Evolutionary conservation across 139 green algal genomes (phyloP), one percentile per base, ranked within the genome.

Genomic region (Trebouxia sp.): DNA sequence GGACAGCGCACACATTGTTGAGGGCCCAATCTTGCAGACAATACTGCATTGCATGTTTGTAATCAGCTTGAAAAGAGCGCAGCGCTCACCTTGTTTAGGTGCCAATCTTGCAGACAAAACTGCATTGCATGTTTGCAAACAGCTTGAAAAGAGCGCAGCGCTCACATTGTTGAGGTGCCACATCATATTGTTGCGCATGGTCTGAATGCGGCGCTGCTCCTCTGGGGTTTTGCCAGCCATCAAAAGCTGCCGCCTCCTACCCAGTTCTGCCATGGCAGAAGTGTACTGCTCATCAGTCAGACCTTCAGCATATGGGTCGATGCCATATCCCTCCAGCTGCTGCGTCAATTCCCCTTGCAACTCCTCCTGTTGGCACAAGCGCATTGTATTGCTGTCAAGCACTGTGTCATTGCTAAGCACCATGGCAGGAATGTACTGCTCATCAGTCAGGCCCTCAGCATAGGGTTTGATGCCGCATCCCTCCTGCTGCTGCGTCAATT

Each of bases 161-260:
- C 75, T 80, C 20, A 80, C 75, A 9, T 45, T 47, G 8, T 80
- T 37, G 22, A 70, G 17, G n/a, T 80, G 75, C 75, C 75, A 80
- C 5, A 80, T 32, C 37, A 80, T 47, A 32, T 62, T 80, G 75
- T 62, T 58, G 24, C 75, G 50, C 75, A 72, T 80, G 75, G 41
- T 24, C 30, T 58, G 32, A 7, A 80, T 53, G 50, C 51, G 75
- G 35, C 32, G 48, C 37, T 72, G 75, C 51, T 80, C 75, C 37
- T 50, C 75, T 20, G 50, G 35, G 9, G 11, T 41, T 14, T 53
- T 69, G 28, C 37, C 51, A 24, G 37, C 50, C 75, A 80, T 35
- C 51, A 62, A 17, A 8, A 39, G 20, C 15, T 39, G 28, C 12
- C 75, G 35, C 32, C 75, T 37, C 35, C 37, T 50, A 17, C 28